Base-by-base conservation (phyloP, 176 grass and related monocot species). In the Poa annua region DNA sequence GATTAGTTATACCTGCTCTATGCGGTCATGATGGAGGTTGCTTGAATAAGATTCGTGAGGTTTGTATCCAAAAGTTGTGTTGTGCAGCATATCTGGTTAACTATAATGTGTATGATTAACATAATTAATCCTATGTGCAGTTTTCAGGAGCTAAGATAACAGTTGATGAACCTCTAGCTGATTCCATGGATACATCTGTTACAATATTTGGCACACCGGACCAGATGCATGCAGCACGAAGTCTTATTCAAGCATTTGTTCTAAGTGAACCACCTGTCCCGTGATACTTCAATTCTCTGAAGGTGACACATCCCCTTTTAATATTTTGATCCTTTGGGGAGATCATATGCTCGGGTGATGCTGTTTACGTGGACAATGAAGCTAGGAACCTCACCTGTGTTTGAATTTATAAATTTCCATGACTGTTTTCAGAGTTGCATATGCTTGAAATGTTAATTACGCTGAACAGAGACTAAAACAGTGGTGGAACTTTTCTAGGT, bases 71-170 rank as follows among this genome's bases (percentile, higher is more conserved):
- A 57, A 51, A 57, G 29, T 52, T 83, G 45, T 69, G 75, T 85
- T 54, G 24, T 52, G 69, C 54, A 74, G 52, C 14, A 8, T 83
- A 29, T 47, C 34, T 53, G 54, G 42, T 48, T 77, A 55, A 51
- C 44, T 62, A 35, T 39, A 16, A 36, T 29, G 84, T 44, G 19
- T 10, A 2, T 82, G 24, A 9, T 32, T 82, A 76, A 86, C 70
- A 42, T 62, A 61, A 50, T 86, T 91, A 78, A 81, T 77, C 41
- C 65, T 66, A 9, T 87, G 68, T 84, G 88, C 89, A 99, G 96
- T 96, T 95, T 72, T 99, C 96, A 47, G 93, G 93, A 52, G 96
- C 96, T 84, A 99, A 96, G 75, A 90, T 99, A 88, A 94, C 86
- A 16, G 80, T 96, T 6, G 75, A 88, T 74, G 93, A 99, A 76